Base-by-base conservation (phyloP, 371 early-diverging fungal species). In the Mortierella sp. region DNA sequence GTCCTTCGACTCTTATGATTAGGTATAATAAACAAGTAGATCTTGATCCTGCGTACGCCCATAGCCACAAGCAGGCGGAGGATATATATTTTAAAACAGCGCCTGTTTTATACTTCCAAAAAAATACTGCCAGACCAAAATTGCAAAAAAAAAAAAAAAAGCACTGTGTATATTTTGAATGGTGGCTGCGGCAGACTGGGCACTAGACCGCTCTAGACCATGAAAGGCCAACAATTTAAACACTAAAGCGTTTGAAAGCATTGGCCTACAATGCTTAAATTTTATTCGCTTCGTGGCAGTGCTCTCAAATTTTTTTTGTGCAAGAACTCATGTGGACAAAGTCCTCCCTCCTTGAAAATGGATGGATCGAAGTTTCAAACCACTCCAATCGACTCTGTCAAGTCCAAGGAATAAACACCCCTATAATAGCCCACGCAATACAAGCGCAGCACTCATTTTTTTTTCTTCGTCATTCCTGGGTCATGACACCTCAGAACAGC, bases 131-230 rank as follows among this genome's bases (percentile, higher is more conserved):
- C n/a, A n/a, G n/a, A n/a, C n/a, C n/a, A n/a, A n/a, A n/a, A n/a
- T 47, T 12, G 12, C 47, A 47, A 47, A 47, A 47, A 12, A 47
- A 47, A 47, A 12, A 47, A 47, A 51, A 26, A 51, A 51, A 51
- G 51, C 28, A 51, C 13, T 43, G 43, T 9, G 15, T 15, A 37
- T 40, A 23, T 12, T 15, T 66, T 66, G 9, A 51, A 58, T 49
- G 22, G 15, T 40, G 49, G 60, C 67, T 51, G 67, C 59, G 47
- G 67, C 60, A 49, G 37, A 59, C 40, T n/a, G 5, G 43, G 58
- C 32, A 32, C 66, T 40, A 57, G 66, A 58, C 57, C 67, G 67
- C 49, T 59, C 60, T 59, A 59, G 67, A 49, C 67, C 60, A 40
- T 22, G 40, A 47, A n/a, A 10, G 31, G 23, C 29, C 17, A n/a